Conservation (phyloP, 2,329 filamentous ascomycete genomes). For the Penicillium sp. region DNA sequence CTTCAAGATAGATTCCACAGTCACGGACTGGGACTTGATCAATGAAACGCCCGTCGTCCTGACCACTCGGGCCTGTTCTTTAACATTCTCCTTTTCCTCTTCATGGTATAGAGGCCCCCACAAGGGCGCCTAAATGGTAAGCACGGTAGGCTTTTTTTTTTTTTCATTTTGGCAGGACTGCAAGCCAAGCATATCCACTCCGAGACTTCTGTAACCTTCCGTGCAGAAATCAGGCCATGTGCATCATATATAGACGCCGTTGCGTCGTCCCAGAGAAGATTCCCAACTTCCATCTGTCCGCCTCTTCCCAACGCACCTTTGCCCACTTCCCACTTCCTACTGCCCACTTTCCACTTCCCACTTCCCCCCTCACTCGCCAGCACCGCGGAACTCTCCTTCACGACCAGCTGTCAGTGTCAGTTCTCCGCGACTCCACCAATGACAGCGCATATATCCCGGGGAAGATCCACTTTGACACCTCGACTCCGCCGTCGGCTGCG, state of each 20-base stretch:
- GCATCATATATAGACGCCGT: not conserved
- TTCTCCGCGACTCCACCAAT: constrained; percentile 20
- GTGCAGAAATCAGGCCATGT: constrained; percentile 3
- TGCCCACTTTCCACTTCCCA: not conserved
- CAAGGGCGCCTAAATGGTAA: not conserved
- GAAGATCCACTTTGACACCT: constrained; percentile 15
- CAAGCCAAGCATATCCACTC: constrained; percentile 11
- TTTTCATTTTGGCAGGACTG: not conserved
- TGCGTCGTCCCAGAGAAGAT: not conserved
- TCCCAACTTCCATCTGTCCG: not conserved
- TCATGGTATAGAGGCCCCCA: constrained; percentile 5
- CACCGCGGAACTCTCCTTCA: not conserved
- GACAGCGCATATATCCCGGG: constrained; percentile 13
- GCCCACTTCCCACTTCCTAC: not conserved
- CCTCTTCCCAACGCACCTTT: not conserved
- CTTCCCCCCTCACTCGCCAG: not conserved
- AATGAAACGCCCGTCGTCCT: constrained; percentile 14
- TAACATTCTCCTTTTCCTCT: not conserved
- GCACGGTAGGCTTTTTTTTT: not conserved
- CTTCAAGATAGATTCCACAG: constrained; percentile 17
- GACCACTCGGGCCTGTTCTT: not conserved
- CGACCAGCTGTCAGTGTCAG: constrained; percentile 7
- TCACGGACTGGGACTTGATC: constrained; percentile 1
- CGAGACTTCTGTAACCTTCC: not conserved
- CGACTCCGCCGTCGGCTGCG: constrained; percentile 1